These are phyloP conservation scores for Plasmodium yoelii DNA, from an alignment of 169 alveolate genomes.

Conservation along the genomic window DNA sequence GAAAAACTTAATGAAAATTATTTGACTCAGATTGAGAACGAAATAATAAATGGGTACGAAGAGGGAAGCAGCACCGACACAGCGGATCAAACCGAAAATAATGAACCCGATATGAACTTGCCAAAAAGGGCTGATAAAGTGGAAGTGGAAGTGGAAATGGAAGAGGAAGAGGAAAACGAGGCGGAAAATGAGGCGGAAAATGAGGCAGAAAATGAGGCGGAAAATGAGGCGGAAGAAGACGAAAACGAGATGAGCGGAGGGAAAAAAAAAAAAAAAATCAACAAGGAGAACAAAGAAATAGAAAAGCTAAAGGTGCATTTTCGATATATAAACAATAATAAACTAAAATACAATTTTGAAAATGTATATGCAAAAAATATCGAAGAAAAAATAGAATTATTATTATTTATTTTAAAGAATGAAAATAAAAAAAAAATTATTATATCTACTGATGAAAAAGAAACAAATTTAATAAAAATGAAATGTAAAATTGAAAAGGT, in stretches of 20 bases:
- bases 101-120: not conserved
- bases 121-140: not conserved
- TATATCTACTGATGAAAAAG: conserved; percentile 43
- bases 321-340: not conserved
- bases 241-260: not conserved
- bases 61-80: not conserved
- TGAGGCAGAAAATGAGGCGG: not conserved
- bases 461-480: conserved; percentile 35
- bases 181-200: not conserved
- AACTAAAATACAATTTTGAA: conserved; percentile 24
- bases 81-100: not conserved
- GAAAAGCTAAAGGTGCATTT: conserved; percentile 12
- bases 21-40: not conserved
- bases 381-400: conserved; percentile 37
- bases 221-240: not conserved
- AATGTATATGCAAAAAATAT: conserved; percentile 10
- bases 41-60: not conserved
- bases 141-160: not conserved
- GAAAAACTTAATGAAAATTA: not conserved
- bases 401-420: conserved; percentile 30
- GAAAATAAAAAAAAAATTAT: conserved; percentile 39
- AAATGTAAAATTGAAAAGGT: conserved; percentile 50
- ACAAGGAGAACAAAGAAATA: conserved; percentile 9
- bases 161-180: conserved; percentile 1
- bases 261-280: conserved; percentile 36